Percentiles rank a stretch among this genome's conserved stretches.
Conservation (phyloP, 371 early-diverging fungal genomes). For the Mucor mucedo region DNA sequence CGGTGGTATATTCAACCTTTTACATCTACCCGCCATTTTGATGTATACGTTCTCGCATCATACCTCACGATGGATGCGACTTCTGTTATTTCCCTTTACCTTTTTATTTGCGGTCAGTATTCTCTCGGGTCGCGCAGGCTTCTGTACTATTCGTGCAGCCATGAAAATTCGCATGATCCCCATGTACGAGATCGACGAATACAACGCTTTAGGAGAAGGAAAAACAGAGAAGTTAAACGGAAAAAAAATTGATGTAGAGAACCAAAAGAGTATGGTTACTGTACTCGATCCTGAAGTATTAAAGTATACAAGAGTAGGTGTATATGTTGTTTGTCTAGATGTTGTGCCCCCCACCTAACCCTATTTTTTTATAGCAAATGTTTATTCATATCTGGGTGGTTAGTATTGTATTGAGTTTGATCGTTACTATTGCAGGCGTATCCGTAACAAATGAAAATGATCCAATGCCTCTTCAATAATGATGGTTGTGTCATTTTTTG, state of each 20-base stretch:
- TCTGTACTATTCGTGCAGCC: slow-evolving; percentile 21
- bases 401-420: slow-evolving; percentile 4
- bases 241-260: slow-evolving; percentile 9
- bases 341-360: background rate
- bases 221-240: slow-evolving; percentile 2
- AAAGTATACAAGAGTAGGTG: slow-evolving; percentile 19
- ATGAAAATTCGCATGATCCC: slow-evolving; percentile 17
- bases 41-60: slow-evolving; percentile 22
- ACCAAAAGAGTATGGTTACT: slow-evolving; percentile 3
- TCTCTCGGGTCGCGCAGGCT: slow-evolving; percentile 19
- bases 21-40: slow-evolving; percentile 24
- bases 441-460: slow-evolving; percentile 20
- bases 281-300: slow-evolving; percentile 23
- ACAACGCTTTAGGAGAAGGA: slow-evolving; percentile 6
- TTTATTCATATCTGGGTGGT: slow-evolving; percentile 16
- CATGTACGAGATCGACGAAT: slow-evolving; percentile 11
- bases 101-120: slow-evolving; percentile 13
- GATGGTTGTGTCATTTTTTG: background rate
- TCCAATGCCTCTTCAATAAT: slow-evolving; percentile 3
- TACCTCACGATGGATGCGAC: slow-evolving; percentile 16
- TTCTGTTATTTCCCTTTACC: slow-evolving; percentile 16
- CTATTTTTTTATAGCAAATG: slow-evolving; percentile 13
- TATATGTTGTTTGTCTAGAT: background rate
- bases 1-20: slow-evolving; percentile 11
- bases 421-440: slow-evolving; percentile 9